Conservation (phyloP, 768 basidiomycete species). For the Holtermanniella nyarrowii region DNA sequence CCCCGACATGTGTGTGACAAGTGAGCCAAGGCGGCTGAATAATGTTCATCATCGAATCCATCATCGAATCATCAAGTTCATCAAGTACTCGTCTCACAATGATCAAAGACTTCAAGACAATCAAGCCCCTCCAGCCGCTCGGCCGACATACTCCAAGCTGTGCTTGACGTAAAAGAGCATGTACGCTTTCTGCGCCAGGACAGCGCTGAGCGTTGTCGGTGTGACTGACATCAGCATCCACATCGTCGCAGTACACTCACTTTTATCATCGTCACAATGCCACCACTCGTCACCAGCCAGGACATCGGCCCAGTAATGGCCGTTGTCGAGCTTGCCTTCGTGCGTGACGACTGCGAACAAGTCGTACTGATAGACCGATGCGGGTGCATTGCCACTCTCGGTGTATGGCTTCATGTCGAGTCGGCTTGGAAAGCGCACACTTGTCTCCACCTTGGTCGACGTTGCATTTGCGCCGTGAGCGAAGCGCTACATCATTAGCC, state of each 20-base stretch:
- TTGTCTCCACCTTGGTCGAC: constrained; percentile 73
- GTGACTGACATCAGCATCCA: constrained; percentile 46
- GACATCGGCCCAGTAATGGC: constrained; percentile 86
- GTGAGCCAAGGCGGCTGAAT: too few species aligned
- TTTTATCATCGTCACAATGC: constrained; percentile 83
- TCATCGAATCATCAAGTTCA: too few species aligned
- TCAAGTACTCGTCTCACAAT: too few species aligned
- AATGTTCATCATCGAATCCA: too few species aligned
- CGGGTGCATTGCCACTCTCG: constrained; percentile 37
- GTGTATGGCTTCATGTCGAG: constrained; percentile 82
- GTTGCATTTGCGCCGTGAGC: constrained; percentile 65
- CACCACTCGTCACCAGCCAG: constrained; percentile 69
- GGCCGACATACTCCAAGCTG: constrained; percentile 60
- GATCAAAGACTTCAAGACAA: too few species aligned
- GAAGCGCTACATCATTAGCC: constrained; percentile 57
- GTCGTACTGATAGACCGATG: constrained; percentile 74
- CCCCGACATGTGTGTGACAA: too few species aligned
- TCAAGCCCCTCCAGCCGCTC: too few species aligned
- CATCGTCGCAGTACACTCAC: constrained; percentile 44
- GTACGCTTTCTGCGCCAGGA: constrained; percentile 66
- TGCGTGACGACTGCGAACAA: constrained; percentile 89
- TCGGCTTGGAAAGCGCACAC: constrained; percentile 67
- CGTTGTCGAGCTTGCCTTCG: constrained; percentile 87
- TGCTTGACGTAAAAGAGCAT: constrained; percentile 96
- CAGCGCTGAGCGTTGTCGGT: constrained; percentile 56